Percentiles rank a stretch among this genome's conserved stretches.
Evolutionary conservation across 2,329 filamentous ascomycete genomes (phyloP).

Genomic region (Fusarium coffeatum): DNA sequence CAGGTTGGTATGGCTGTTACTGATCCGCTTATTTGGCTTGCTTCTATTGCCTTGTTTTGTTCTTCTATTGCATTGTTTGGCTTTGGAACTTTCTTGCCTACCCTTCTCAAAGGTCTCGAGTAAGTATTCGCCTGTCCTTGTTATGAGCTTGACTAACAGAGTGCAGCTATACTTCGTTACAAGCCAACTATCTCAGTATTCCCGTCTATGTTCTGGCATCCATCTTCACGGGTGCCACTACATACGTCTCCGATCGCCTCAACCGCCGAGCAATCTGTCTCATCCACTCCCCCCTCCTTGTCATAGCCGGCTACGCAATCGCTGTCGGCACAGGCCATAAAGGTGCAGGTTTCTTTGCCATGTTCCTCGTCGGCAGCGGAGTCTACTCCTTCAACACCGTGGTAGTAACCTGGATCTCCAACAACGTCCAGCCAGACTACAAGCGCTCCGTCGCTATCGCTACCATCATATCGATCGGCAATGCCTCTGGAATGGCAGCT

Average conservation of each 20-base stretch:
- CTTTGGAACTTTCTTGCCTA: constrained; percentile 53
- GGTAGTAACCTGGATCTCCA: constrained; percentile 56
- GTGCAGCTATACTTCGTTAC: constrained; percentile 39
- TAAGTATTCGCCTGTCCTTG: constrained; percentile 7
- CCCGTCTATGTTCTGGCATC: constrained; percentile 49
- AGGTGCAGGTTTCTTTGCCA: constrained; percentile 43
- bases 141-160: neutral
- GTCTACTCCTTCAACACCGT: constrained; percentile 30
- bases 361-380: constrained; percentile 40
- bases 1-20: constrained; percentile 40
- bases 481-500: constrained; percentile 60
- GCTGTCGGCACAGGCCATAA: constrained; percentile 43
- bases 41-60: constrained; percentile 29
- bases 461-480: constrained; percentile 59
- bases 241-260: constrained; percentile 42
- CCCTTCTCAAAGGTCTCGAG: constrained; percentile 51
- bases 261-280: constrained; percentile 40
- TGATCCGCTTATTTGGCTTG: constrained; percentile 49
- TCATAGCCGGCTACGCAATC: constrained; percentile 49
- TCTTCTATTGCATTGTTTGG: constrained; percentile 49
- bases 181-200: constrained; percentile 53
- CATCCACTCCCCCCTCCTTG: constrained; percentile 28
- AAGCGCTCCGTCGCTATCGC: constrained; percentile 60
- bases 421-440: constrained; percentile 61
- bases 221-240: constrained; percentile 27